These are phyloP conservation scores for Oldenlandia corymbosa DNA, from an alignment of 257 asterid species.

Conservation along the genomic window DNA sequence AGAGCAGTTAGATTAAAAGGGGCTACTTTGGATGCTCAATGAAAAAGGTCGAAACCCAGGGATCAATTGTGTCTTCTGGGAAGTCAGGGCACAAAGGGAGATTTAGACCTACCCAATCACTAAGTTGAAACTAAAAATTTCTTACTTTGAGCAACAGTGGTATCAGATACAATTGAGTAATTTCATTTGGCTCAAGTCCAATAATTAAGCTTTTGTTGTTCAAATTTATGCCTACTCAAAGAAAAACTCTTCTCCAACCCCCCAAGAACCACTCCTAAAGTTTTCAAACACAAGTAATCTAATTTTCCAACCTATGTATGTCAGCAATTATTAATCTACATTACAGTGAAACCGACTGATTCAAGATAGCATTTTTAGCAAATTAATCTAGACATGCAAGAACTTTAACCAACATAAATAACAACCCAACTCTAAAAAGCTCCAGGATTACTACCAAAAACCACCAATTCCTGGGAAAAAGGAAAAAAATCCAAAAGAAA, in stretches of 20 bases:
- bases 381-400: slow-evolving; percentile 7
- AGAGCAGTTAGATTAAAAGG: not conserved
- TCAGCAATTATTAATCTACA: not conserved
- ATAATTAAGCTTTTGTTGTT: not conserved
- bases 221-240: not conserved
- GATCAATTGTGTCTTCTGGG: not conserved
- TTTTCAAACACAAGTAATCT: not conserved
- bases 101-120: not conserved
- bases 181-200: slow-evolving; percentile 1
- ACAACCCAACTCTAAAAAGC: not conserved
- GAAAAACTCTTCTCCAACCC: not conserved
- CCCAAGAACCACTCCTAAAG: not conserved
- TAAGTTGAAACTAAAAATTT: not conserved
- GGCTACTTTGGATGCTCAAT: not conserved
- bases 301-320: not conserved
- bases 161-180: not conserved
- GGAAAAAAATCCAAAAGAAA: not conserved
- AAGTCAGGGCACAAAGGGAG: not conserved
- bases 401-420: not conserved
- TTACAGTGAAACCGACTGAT: not conserved
- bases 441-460: not conserved
- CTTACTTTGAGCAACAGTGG: not conserved
- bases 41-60: not conserved
- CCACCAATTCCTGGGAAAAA: not conserved
- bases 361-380: not conserved